A percentile compares a stretch with the other conserved stretches of the same genome.
Conservation (phyloP, 345 rosid species). For the Brassica nigra region DNA sequence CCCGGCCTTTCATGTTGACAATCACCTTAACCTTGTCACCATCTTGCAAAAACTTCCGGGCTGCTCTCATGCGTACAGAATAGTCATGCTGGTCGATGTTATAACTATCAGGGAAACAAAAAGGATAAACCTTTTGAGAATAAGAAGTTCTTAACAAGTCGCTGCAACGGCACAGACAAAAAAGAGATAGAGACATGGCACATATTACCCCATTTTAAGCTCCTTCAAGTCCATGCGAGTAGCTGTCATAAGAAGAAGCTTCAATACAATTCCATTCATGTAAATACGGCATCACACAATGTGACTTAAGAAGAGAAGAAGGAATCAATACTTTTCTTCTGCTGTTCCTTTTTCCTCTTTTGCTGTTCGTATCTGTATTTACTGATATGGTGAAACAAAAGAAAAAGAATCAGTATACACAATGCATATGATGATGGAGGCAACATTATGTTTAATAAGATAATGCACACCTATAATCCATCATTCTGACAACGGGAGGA, state of each 20-base stretch:
- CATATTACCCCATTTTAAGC: slow-evolving; percentile 87
- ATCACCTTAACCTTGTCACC: slow-evolving; percentile 98
- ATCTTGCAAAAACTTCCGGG: slow-evolving; percentile 75
- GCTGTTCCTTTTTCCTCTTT: slow-evolving; percentile 83
- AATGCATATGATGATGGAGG: slow-evolving; percentile 34
- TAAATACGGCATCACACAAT: slow-evolving; percentile 2
- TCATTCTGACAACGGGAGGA: slow-evolving; percentile 89
- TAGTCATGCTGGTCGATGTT: slow-evolving; percentile 96
- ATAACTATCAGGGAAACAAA: slow-evolving; percentile 53
- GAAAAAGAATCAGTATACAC: slow-evolving; percentile 8
- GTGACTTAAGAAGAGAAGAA: slow-evolving; percentile 5
- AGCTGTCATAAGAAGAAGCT: slow-evolving; percentile 51
- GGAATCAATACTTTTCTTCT: slow-evolving; percentile 72
- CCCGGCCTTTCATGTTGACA: slow-evolving; percentile 89
- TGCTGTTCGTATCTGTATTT: slow-evolving; percentile 83
- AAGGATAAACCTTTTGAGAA: slow-evolving; percentile 47
- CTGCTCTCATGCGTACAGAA: slow-evolving; percentile 85
- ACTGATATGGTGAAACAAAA: slow-evolving; percentile 46
- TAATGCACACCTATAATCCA: slow-evolving; percentile 72
- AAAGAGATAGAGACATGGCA: neutral
- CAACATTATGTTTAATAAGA: neutral
- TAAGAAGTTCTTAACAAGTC: slow-evolving; percentile 25
- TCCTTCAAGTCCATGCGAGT: slow-evolving; percentile 79
- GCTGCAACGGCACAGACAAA: neutral
- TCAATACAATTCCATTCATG: slow-evolving; percentile 38